Evolutionary conservation across 1,284 basidiomycete species (phyloP), one percentile per base, ranked within the genome.

Genomic region (Inonotus hispidus): DNA sequence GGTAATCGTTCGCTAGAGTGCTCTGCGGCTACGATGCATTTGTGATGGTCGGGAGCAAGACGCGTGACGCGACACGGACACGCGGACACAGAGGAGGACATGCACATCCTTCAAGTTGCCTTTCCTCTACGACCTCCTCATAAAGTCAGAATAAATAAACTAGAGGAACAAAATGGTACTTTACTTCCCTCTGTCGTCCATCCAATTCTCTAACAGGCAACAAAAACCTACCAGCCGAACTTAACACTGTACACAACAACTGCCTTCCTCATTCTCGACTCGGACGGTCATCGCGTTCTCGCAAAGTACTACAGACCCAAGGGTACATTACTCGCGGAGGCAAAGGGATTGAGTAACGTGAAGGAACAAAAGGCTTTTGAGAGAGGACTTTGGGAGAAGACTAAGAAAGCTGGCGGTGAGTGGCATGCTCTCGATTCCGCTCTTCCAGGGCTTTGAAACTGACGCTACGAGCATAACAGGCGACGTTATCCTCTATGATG

Each of bases 281-380:
- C 87, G 38, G 95, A 98, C 68, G 95, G 95, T 16, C 89, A 95
- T 73, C 90, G 96, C 60, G 90, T 99, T 21, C 81, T 99, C 14
- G 91, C 95, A 35, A 98, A 98, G 74, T 98, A 99, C 80, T 98
- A 95, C 72, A 81, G 85, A 57, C 85, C 90, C 0, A 88, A 92
- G 68, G 82, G 83, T 60, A 80, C 86, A 56, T 80, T 83, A 0
- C 78, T 83, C 49, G 78, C 80, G 63, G 82, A 85, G 65, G 75
- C 77, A 47, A 91, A 90, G 70, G 82, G 84, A 41, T 80, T 92
- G 46, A 71, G 79, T 19, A 87, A 86, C 14, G 71, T 93, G 68
- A 98, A 98, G 75, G 96, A 99, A 71, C 96, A 98, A 74, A 88
- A 92, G 55, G 84, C 88, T 29, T 98, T 98, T 71, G 97, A 99